phyloP scores from a whole-genome alignment of 768 basidiomycete genomes.

The Ephemerocybe angulata region DNA sequence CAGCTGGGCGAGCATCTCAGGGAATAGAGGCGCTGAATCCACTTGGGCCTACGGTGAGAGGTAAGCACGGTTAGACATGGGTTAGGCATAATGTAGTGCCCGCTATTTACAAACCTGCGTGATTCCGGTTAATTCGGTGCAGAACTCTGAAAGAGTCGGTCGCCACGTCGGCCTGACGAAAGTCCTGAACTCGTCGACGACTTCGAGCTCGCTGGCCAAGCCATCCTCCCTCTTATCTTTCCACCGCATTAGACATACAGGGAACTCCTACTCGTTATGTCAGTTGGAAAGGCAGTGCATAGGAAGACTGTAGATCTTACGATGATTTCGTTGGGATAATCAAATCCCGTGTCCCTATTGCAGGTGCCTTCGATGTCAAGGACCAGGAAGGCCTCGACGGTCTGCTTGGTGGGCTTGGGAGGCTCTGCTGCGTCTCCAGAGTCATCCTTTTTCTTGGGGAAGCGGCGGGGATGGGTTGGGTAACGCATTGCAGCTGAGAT shows the following conservation, averaged over 20 bases:
- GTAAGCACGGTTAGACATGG: neutral
- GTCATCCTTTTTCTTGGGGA: neutral
- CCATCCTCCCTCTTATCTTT: slow-evolving; percentile 52
- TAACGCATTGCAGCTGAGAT: slow-evolving; percentile 13
- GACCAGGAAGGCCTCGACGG: slow-evolving; percentile 79
- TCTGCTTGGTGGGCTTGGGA: slow-evolving; percentile 30
- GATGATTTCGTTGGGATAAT: slow-evolving; percentile 95
- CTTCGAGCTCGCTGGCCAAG: slow-evolving; percentile 54
- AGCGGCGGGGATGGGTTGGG: slow-evolving; percentile 2
- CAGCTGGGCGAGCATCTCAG: slow-evolving; percentile 61
- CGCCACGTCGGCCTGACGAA: slow-evolving; percentile 88
- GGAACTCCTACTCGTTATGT: slow-evolving; percentile 71
- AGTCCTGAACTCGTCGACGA: slow-evolving; percentile 79
- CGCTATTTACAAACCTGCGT: slow-evolving; percentile 64
- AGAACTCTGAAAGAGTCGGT: slow-evolving; percentile 78
- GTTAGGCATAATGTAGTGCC: neutral
- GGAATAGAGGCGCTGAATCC: slow-evolving; percentile 72
- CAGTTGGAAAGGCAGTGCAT: neutral
- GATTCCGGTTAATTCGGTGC: slow-evolving; percentile 85
- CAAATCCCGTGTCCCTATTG: slow-evolving; percentile 59
- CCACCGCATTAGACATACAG: slow-evolving; percentile 88
- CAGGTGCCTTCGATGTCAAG: slow-evolving; percentile 92
- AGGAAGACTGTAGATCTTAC: slow-evolving; percentile 41
- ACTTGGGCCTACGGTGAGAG: slow-evolving; percentile 61
- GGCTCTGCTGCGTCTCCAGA: neutral